Conservation (phyloP, 306 rosid genomes). For the Cucurbita argyrosperma region DNA sequence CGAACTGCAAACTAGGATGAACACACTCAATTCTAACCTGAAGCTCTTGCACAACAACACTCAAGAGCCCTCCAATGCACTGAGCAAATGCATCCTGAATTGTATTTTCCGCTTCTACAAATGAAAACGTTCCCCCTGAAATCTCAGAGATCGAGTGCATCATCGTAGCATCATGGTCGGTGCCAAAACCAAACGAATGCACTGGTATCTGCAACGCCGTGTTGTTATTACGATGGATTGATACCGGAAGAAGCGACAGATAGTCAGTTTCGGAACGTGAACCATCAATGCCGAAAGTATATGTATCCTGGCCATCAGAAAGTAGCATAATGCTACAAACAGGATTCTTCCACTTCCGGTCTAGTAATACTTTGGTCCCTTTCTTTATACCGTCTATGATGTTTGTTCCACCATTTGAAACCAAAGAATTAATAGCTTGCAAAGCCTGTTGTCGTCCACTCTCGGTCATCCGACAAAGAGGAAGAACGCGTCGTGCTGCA, state of each 20-base stretch:
- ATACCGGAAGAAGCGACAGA: conserved; percentile 2
- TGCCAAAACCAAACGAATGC: conserved; percentile 9
- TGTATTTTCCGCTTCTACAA: conserved; percentile 5
- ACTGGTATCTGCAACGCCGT: conserved; percentile 2
- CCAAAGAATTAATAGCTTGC: conserved; percentile 12
- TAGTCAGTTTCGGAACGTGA: not conserved
- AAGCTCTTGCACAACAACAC: conserved; percentile 4
- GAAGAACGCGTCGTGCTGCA: conserved; percentile 8
- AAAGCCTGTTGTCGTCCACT: conserved; percentile 9
- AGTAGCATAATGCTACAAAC: conserved; percentile 10
- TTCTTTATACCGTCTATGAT: conserved; percentile 7
- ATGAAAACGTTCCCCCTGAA: conserved; percentile 12
- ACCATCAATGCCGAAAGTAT: not conserved
- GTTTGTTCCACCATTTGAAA: conserved; percentile 11
- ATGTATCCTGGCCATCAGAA: conserved; percentile 12
- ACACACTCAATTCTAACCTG: conserved; percentile 7
- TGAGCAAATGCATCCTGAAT: conserved; percentile 12
- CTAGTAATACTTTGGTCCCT: conserved; percentile 7
- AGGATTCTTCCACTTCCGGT: conserved; percentile 6
- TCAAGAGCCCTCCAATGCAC: conserved; percentile 13
- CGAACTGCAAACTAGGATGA: conserved; percentile 6
- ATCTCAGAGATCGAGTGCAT: conserved; percentile 13
- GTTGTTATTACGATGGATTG: conserved; percentile 2
- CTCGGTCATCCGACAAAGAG: conserved; percentile 10
- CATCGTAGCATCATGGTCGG: conserved; percentile 9